These are phyloP conservation scores for Xylaria scruposa DNA, from an alignment of 495 filamentous ascomycete species.

Conservation along the genomic window DNA sequence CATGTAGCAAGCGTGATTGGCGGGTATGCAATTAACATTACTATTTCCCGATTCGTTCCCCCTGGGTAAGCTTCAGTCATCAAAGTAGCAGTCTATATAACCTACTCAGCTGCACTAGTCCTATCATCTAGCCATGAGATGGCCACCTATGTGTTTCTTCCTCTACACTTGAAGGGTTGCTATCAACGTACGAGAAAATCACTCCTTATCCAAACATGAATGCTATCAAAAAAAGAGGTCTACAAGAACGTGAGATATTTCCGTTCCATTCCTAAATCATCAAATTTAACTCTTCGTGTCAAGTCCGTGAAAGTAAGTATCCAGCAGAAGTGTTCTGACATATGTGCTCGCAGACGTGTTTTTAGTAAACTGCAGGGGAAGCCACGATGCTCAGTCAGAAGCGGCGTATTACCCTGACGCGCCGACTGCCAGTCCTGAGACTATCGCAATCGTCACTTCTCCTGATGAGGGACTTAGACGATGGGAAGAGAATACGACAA, in stretches of 20 bases:
- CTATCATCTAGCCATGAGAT: neutral
- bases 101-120: neutral
- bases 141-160: neutral
- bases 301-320: neutral
- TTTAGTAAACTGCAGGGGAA: neutral
- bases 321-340: neutral
- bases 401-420: slow-evolving; percentile 3
- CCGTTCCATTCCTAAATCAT: neutral
- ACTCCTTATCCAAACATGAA: neutral
- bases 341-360: neutral
- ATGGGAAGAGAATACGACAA: neutral
- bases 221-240: neutral
- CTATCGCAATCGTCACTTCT: neutral
- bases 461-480: neutral
- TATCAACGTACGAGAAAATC: neutral
- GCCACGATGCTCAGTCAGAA: neutral
- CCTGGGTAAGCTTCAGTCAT: neutral
- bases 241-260: neutral
- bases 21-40: neutral
- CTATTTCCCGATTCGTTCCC: neutral
- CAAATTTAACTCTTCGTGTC: neutral
- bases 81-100: neutral
- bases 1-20: neutral
- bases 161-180: neutral
- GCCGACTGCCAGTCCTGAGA: neutral